phyloP scores from a whole-genome alignment of 208 protist genomes.

The Leishmania mexicana region DNA sequence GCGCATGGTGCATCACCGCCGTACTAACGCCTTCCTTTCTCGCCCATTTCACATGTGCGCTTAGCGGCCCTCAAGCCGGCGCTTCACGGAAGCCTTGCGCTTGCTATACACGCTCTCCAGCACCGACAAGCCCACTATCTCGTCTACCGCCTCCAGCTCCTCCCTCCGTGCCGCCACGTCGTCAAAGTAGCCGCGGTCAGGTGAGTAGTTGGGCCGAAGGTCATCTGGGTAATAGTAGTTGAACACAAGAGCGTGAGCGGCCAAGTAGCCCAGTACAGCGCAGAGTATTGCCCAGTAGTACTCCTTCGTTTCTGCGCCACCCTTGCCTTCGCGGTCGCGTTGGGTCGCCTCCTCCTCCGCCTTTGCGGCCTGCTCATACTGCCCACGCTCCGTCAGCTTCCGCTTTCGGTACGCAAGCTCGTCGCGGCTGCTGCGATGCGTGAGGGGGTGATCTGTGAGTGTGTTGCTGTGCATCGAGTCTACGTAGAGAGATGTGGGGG shows the following conservation, averaged over 20 bases:
- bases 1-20: neutral
- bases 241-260: constrained; percentile 79
- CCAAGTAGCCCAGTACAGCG: constrained; percentile 77
- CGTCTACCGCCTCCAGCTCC: constrained; percentile 71
- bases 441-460: constrained; percentile 81
- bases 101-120: constrained; percentile 84
- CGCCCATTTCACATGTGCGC: neutral
- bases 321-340: constrained; percentile 65
- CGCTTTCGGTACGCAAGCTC: constrained; percentile 85
- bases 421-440: constrained; percentile 78
- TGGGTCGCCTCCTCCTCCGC: constrained; percentile 75
- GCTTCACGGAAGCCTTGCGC: constrained; percentile 61
- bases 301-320: constrained; percentile 71
- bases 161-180: constrained; percentile 71
- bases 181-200: constrained; percentile 84
- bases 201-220: constrained; percentile 74
- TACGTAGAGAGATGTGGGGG: constrained; percentile 76
- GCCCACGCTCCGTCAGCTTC: constrained; percentile 82
- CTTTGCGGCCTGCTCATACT: constrained; percentile 76
- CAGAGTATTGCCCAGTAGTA: constrained; percentile 85
- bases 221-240: constrained; percentile 85
- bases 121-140: constrained; percentile 78
- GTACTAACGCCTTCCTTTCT: neutral
- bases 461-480: constrained; percentile 91
- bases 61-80: constrained; percentile 24